Base-by-base conservation (phyloP, 139 green algal genomes). In the Chlorella ohadii region DNA sequence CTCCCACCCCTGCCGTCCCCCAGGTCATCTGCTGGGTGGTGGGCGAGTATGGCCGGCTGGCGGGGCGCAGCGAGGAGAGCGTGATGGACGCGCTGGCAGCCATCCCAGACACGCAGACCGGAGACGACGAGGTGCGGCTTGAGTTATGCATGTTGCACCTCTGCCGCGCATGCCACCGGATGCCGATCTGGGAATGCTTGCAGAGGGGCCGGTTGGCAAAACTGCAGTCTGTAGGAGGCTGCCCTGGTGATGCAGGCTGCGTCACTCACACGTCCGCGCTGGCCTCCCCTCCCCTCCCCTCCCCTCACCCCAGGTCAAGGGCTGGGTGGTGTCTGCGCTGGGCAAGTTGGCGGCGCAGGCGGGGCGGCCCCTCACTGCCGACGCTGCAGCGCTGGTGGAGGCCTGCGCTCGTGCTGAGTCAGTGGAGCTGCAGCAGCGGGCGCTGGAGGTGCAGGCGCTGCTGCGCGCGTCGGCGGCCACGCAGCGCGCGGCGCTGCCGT, bases 21-120 rank as follows among this genome's bases (percentile, higher is more conserved):
- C 90, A 95, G 89, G 93, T 97, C 31, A 92, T 95, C 41, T 93
- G 91, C 74, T 99, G 95, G 96, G 95, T 98, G 72, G 83, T 99
- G 74, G 96, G 96, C 47, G 96, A 99, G 90, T 99, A 98, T 84
- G 96, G 96, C 17, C 94, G 34, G 88, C 87, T 73, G 57, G 51
- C 66, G 19, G 23, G 57, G 36, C 79, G 61, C 22, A 87, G 79
- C 27, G 59, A 87, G 5, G 82, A 86, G 22, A 82, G 87, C 25
- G 89, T 93, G 13, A 85, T 90, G 64, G 87, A 93, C 56, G 82
- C 85, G 33, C 88, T 98, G 47, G 89, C 82, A 39, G 84, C 89
- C 28, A 81, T 95, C 7, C 64, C 74, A 1, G 90, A 93, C 44
- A 72, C 59, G 19, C 88, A 91, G 67, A 61, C 63, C 0, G 70